A percentile compares a stretch with the other conserved stretches of the same genome.
phyloP scores from a whole-genome alignment of 2,329 filamentous ascomycete genomes.

The Fusarium cicatricum region DNA sequence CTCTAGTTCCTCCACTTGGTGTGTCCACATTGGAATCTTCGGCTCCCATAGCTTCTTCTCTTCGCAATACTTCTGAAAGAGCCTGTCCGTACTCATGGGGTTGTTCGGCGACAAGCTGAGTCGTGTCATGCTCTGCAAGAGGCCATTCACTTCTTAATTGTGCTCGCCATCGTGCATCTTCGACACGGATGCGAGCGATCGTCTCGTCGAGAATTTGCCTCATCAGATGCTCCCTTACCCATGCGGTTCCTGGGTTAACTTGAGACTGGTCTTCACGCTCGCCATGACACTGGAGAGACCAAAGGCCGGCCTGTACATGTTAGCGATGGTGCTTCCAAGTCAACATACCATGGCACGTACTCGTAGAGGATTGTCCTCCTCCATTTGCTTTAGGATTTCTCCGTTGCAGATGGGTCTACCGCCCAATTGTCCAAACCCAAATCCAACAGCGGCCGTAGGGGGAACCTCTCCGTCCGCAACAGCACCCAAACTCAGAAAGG shows the following conservation, averaged over 20 bases:
- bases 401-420: conserved; percentile 55
- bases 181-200: conserved; percentile 31
- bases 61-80: too few species aligned
- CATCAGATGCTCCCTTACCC: conserved; percentile 27
- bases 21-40: too few species aligned
- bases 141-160: too few species aligned
- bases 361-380: conserved; percentile 46
- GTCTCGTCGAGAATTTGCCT: conserved; percentile 43
- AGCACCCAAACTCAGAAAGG: conserved; percentile 59
- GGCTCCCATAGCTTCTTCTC: too few species aligned
- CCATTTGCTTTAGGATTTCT: conserved; percentile 51
- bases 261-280: too few species aligned
- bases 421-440: conserved; percentile 57
- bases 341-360: conserved; percentile 39
- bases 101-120: too few species aligned
- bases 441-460: conserved; percentile 59
- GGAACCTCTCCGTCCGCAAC: conserved; percentile 60
- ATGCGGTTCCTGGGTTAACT: neutral
- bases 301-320: neutral
- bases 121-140: neutral
- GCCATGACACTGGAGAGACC: too few species aligned
- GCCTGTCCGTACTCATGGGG: too few species aligned
- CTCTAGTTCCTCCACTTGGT: too few species aligned
- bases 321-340: neutral
- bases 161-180: neutral